Conservation (phyloP, 2,329 filamentous ascomycete genomes). For the Microdochium paspali region DNA sequence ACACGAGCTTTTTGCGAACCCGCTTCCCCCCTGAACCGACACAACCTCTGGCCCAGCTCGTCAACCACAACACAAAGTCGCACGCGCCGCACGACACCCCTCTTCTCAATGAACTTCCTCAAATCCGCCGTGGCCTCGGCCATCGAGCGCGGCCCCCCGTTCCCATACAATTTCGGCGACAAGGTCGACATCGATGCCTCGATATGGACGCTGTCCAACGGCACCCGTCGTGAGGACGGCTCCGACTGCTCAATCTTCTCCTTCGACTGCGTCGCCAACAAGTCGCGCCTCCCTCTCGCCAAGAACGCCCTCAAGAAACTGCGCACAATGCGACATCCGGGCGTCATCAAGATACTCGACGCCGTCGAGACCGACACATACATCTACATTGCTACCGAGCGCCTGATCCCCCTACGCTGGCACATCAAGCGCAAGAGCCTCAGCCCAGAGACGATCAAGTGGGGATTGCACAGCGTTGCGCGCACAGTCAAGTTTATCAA, state of each 20-base stretch:
- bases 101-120: conserved; percentile 77
- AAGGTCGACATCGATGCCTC: conserved; percentile 86
- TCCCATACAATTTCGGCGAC: conserved; percentile 89
- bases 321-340: conserved; percentile 85
- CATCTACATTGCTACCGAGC: conserved; percentile 93
- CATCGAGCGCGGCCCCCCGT: conserved; percentile 88
- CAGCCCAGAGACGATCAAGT: conserved; percentile 89
- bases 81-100: too few relatives aligned
- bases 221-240: conserved; percentile 84
- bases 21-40: too few relatives aligned
- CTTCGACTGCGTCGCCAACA: conserved; percentile 80
- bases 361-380: conserved; percentile 94
- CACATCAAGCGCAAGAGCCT: conserved; percentile 81
- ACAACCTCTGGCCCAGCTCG: too few relatives aligned
- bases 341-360: conserved; percentile 88
- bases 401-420: conserved; percentile 80
- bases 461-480: conserved; percentile 82
- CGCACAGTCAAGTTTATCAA: conserved; percentile 96
- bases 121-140: conserved; percentile 96
- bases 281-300: conserved; percentile 72
- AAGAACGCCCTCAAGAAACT: conserved; percentile 92
- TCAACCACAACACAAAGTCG: too few relatives aligned
- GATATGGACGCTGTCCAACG: conserved; percentile 94
- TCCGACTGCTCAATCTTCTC: conserved; percentile 95
- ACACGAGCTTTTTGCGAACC: too few relatives aligned